phyloP scores from a whole-genome alignment of 2,329 filamentous ascomycete genomes.

The Trichoderma simmonsii region DNA sequence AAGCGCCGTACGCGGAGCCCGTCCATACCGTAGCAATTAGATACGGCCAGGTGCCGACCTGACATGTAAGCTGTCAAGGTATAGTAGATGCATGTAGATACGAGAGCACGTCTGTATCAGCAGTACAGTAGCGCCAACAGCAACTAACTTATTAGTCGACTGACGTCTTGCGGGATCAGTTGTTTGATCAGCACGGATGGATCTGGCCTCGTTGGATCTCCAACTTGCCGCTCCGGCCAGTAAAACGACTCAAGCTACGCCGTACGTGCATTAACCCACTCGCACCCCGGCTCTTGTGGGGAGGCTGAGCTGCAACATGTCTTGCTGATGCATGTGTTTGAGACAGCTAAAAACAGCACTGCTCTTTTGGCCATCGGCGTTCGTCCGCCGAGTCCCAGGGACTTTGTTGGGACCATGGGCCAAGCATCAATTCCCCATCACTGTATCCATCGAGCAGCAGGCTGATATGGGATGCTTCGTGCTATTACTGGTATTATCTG shows the following conservation, averaged over 20 bases:
- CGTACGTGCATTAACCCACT: slow-evolving; percentile 9
- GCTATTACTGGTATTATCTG: not conserved
- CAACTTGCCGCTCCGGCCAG: not conserved
- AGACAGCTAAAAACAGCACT: not conserved
- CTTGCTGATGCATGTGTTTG: not conserved
- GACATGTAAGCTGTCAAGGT: slow-evolving; percentile 1
- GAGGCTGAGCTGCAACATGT: slow-evolving; percentile 7
- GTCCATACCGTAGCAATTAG: not conserved
- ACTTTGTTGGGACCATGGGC: not conserved
- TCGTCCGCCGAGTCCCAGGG: not conserved
- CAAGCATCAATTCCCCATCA: not conserved
- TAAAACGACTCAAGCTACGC: not conserved
- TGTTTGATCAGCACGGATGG: slow-evolving; percentile 17
- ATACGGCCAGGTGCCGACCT: not conserved
- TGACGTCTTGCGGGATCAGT: not conserved
- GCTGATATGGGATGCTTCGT: not conserved
- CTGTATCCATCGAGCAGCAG: not conserved
- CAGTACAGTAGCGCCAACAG: not conserved
- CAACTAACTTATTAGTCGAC: not conserved
- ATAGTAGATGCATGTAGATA: not conserved
- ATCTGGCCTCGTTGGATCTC: slow-evolving; percentile 16
- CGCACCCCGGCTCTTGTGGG: slow-evolving; percentile 14
- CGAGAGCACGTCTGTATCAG: not conserved
- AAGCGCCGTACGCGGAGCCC: not conserved
- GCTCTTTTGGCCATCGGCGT: not conserved